A percentile compares a stretch with the other conserved stretches of the same genome.
Conservation (phyloP, 768 basidiomycete genomes). For the Mycena galopus region DNA sequence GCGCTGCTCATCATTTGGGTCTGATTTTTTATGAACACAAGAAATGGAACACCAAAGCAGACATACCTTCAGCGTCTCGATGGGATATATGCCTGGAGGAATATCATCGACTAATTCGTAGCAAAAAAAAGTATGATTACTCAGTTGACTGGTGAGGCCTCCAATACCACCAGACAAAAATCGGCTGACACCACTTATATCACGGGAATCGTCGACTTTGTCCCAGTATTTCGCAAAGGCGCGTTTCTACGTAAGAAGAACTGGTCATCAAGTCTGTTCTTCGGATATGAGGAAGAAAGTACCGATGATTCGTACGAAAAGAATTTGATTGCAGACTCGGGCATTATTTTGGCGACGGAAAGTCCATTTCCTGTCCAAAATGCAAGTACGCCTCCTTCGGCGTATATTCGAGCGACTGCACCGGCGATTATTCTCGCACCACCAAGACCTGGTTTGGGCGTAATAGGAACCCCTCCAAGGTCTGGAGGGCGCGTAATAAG, state of each 20-base stretch:
- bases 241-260: conserved; percentile 76
- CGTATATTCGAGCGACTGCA: conserved; percentile 86
- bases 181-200: conserved; percentile 92
- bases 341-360: conserved; percentile 95
- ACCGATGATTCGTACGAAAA: conserved; percentile 94
- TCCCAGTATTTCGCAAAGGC: conserved; percentile 94
- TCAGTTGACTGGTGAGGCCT: conserved; percentile 92
- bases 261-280: conserved; percentile 14
- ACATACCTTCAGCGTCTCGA: conserved; percentile 92
- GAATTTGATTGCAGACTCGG: conserved; percentile 98
- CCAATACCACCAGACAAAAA: conserved; percentile 97
- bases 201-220: conserved; percentile 86
- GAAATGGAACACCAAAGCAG: conserved; percentile 16
- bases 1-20: conserved; percentile 98
- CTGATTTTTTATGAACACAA: conserved; percentile 49
- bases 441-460: conserved; percentile 58
- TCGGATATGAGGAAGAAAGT: conserved; percentile 45
- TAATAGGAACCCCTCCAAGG: conserved; percentile 66
- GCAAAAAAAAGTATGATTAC: conserved; percentile 57
- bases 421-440: conserved; percentile 75
- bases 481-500: conserved; percentile 91
- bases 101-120: conserved; percentile 36
- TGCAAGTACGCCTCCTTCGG: conserved; percentile 88
- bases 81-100: conserved; percentile 88
- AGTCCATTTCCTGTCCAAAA: conserved; percentile 99